Evolutionary conservation across 2,329 filamentous ascomycete genomes (phyloP).

Genomic region (Exserohilum rostratum): DNA sequence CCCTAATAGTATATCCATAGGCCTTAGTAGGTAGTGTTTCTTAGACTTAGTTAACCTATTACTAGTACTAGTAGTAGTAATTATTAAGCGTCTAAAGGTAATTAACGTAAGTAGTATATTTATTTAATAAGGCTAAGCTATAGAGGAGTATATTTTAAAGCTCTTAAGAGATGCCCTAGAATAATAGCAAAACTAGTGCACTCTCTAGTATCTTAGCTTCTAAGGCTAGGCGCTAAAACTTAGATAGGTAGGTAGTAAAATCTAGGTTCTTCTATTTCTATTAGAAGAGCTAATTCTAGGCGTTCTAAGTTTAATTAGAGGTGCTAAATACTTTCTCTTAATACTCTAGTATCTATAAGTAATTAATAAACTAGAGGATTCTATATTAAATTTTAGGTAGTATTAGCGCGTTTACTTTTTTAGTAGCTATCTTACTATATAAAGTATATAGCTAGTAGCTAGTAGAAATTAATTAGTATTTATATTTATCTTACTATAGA

Average conservation of each 20-base stretch:
- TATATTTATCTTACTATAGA: background rate
- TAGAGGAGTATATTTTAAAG: background rate
- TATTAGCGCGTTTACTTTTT: background rate
- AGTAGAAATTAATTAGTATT: background rate
- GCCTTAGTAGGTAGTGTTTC: background rate
- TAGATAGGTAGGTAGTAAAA: background rate
- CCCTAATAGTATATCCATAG: background rate
- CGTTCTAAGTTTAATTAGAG: background rate
- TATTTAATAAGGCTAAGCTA: background rate
- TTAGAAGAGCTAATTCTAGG: background rate
- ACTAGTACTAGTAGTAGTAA: background rate
- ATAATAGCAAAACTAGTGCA: background rate
- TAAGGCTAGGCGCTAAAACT: background rate
- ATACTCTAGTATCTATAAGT: background rate
- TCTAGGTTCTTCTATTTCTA: background rate
- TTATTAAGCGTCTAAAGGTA: background rate
- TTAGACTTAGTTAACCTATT: background rate
- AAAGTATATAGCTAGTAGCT: background rate
- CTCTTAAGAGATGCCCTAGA: background rate
- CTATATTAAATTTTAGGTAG: conserved; percentile 2
- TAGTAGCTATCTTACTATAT: background rate
- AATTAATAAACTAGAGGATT: background rate
- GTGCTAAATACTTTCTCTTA: background rate
- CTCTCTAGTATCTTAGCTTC: background rate
- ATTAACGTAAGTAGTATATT: background rate